Evolutionary conservation across 2,329 filamentous ascomycete species (phyloP), one percentile per base, ranked within the genome.

Genomic region (Talaromyces verruculosus): DNA sequence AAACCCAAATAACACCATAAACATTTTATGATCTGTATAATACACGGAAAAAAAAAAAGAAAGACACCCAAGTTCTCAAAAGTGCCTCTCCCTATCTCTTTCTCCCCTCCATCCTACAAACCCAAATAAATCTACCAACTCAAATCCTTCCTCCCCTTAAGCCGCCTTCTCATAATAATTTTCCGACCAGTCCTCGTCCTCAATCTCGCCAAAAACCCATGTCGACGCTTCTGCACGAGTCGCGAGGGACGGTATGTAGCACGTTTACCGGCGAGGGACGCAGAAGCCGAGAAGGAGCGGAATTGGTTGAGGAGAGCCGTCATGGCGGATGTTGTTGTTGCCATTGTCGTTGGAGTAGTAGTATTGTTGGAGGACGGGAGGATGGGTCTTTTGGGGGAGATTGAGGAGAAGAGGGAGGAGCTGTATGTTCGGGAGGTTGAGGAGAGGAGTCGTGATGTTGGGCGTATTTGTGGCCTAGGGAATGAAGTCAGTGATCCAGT

Each of bases 221-320:
- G 84, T 71, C 87, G 81, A 68, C 87, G 80, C 78, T 89, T 89
- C 73, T 87, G 81, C 49, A 88, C 84, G 53, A 83, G 73, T 68
- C 88, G 84, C 61, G 83, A 87, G 10, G 86, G 86, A 64, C 85
- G 84, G 72, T 82, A 88, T 49, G 87, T 89, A 65, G 83, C 77
- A 68, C 87, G 81, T 60, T 77, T 78, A 30, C 73, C 80, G 55
- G 73, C 77, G 5, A 83, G 76, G 2, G 75, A 73, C 6, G 80
- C 76, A 62, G 80, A 78, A 17, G 80, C 76, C 4, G 81, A 83
- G 74, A 83, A 82, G 0, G 74, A 69, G 30, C 79, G 78, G 63
- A 75, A 77, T 49, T 76, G 70, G 57, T 47, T 22, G 25, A 69
- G 74, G 15, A 76, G 25, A 13, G 65, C 15, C 17, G 28, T n/a